These are phyloP conservation scores for Penicillium sp. DNA, from an alignment of 2,329 filamentous ascomycete species.

Conservation along the genomic window DNA sequence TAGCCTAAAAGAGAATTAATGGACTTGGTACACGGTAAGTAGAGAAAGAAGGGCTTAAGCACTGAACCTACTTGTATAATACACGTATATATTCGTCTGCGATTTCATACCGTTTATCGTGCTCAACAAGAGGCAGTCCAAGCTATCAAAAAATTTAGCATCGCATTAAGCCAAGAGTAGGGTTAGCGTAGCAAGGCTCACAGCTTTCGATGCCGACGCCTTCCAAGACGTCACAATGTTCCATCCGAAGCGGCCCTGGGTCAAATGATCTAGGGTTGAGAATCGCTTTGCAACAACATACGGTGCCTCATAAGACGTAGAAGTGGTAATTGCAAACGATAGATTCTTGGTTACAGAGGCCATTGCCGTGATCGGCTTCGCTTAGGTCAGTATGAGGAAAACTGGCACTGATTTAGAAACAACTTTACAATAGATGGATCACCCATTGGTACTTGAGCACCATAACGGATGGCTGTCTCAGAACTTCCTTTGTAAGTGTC, in stretches of 20 bases:
- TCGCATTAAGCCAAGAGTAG: too few species aligned
- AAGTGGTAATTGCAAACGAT: conserved; percentile 64
- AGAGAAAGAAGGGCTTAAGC: not conserved
- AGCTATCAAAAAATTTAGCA: conserved; percentile 17
- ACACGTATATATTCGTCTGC: conserved; percentile 63
- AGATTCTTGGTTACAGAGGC: conserved; percentile 63
- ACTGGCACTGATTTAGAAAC: not conserved
- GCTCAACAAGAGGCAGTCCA: conserved; percentile 44
- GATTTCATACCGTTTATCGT: conserved; percentile 62
- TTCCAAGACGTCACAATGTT: conserved; percentile 66
- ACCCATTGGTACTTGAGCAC: conserved; percentile 67
- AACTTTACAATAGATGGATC: conserved; percentile 49
- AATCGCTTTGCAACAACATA: conserved; percentile 65
- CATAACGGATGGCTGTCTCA: conserved; percentile 57
- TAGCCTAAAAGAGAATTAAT: conserved; percentile 26
- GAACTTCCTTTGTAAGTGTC: conserved; percentile 63
- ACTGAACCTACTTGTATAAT: conserved; percentile 52
- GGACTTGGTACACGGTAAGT: too few species aligned
- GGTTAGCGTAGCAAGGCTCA: conserved; percentile 55
- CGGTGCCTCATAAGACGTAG: conserved; percentile 66
- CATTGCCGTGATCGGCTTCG: conserved; percentile 59
- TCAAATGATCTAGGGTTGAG: conserved; percentile 64
- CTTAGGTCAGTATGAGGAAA: not conserved
- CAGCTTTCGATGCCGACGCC: conserved; percentile 61
- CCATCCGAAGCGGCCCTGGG: conserved; percentile 58